phyloP scores from a whole-genome alignment of 2,329 filamentous ascomycete species.

The Didymella glomerata region DNA sequence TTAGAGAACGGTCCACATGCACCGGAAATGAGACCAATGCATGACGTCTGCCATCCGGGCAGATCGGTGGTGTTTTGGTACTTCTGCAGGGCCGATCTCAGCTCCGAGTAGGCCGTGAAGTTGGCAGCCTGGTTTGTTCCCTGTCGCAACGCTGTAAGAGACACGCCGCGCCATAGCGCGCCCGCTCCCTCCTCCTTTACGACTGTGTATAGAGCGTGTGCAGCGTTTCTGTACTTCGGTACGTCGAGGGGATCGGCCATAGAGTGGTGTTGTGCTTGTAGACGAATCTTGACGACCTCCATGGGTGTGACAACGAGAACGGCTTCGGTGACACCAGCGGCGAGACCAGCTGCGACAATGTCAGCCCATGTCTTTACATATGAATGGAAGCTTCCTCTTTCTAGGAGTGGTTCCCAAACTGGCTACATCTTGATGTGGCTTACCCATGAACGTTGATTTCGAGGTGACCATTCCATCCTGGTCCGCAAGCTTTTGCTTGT shows the following conservation, averaged over 20 bases:
- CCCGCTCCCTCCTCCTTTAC: slow-evolving; percentile 88
- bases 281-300: slow-evolving; percentile 98
- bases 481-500: slow-evolving; percentile 84
- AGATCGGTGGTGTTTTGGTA: slow-evolving; percentile 77
- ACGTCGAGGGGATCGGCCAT: slow-evolving; percentile 97
- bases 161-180: slow-evolving; percentile 91
- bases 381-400: too few species aligned
- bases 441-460: slow-evolving; percentile 75
- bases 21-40: slow-evolving; percentile 89
- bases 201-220: slow-evolving; percentile 83
- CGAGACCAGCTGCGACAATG: slow-evolving; percentile 73
- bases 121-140: slow-evolving; percentile 95
- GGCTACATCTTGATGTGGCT: background rate
- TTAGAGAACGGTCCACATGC: slow-evolving; percentile 97
- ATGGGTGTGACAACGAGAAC: slow-evolving; percentile 97
- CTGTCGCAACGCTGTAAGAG: slow-evolving; percentile 90
- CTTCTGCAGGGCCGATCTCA: slow-evolving; percentile 79
- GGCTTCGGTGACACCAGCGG: slow-evolving; percentile 94
- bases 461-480: slow-evolving; percentile 72
- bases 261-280: slow-evolving; percentile 97
- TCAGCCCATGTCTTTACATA: slow-evolving; percentile 24
- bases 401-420: background rate
- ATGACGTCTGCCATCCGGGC: slow-evolving; percentile 86
- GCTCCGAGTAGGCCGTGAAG: slow-evolving; percentile 96
- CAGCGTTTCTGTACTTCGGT: slow-evolving; percentile 96